Evolutionary conservation across 225 moss, liverwort and hornwort genomes (phyloP).

Genomic region (Bryoerythrophyllum caledonicum): DNA sequence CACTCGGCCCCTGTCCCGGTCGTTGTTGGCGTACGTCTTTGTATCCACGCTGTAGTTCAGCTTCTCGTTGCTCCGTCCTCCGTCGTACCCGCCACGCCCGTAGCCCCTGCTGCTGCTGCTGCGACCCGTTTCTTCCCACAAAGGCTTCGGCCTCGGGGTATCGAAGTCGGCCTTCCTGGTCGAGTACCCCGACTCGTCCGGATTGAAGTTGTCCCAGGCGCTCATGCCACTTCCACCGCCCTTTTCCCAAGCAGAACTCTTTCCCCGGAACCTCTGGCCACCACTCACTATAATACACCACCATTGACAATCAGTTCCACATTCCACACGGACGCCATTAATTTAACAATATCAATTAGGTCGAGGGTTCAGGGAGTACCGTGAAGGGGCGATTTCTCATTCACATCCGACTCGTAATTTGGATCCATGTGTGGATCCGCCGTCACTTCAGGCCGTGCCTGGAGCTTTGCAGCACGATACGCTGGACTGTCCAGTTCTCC

Average conservation of each 20-base stretch:
- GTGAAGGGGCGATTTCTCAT: conserved; percentile 49
- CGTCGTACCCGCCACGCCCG: conserved; percentile 55
- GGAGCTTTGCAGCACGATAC: conserved; percentile 90
- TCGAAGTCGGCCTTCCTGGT: conserved; percentile 51
- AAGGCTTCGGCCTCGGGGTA: conserved; percentile 46
- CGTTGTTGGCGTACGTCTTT: conserved; percentile 45
- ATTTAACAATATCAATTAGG: neutral
- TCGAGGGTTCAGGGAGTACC: conserved; percentile 16
- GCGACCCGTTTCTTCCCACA: conserved; percentile 54
- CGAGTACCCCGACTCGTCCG: conserved; percentile 30
- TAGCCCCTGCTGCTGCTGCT: conserved; percentile 43
- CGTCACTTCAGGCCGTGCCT: conserved; percentile 85
- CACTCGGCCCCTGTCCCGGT: conserved; percentile 49
- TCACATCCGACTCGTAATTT: conserved; percentile 83
- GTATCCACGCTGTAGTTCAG: conserved; percentile 43
- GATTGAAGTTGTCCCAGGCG: conserved; percentile 27
- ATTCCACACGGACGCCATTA: neutral
- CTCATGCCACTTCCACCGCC: conserved; percentile 34
- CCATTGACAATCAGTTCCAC: neutral
- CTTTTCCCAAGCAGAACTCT: conserved; percentile 47
- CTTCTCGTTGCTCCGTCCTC: conserved; percentile 59
- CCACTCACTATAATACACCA: conserved; percentile 22
- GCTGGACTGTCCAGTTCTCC: conserved; percentile 92
- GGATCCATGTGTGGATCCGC: conserved; percentile 97
- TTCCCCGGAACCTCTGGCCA: conserved; percentile 34